Conservation (phyloP, 768 basidiomycete genomes). For the Fistulinella prunicolor region DNA sequence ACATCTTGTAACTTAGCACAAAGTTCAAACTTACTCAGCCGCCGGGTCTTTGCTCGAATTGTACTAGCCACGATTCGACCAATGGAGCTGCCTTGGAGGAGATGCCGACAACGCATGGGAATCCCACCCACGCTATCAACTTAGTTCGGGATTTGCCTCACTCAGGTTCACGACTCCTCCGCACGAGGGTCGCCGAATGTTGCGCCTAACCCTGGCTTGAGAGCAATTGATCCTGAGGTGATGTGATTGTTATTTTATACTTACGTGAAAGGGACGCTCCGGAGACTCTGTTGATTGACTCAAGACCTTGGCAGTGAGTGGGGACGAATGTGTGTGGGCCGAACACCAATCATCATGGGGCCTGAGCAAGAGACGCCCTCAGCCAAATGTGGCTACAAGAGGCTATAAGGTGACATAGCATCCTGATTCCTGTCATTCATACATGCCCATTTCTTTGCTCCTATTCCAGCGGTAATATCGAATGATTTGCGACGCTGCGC, state of each 20-base stretch:
- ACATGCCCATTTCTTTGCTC: not conserved
- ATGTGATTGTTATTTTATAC: not conserved
- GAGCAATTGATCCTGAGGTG: not conserved
- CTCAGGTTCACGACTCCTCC: not conserved
- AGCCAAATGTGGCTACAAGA: slow-evolving; percentile 1
- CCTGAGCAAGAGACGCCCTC: slow-evolving; percentile 3
- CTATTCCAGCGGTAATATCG: slow-evolving; percentile 4
- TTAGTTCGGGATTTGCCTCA: slow-evolving; percentile 1
- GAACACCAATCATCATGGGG: slow-evolving; percentile 16
- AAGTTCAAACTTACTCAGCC: too few species aligned
- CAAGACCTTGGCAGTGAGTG: slow-evolving; percentile 3
- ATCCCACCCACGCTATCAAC: slow-evolving; percentile 13
- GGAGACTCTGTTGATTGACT: not conserved
- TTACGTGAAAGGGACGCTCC: not conserved
- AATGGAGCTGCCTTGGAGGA: too few species aligned
- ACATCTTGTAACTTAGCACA: too few species aligned
- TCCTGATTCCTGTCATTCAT: not conserved
- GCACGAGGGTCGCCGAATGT: not conserved
- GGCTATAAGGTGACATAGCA: slow-evolving; percentile 15
- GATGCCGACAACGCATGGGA: slow-evolving; percentile 10
- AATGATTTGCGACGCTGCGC: slow-evolving; percentile 10
- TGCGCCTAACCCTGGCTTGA: not conserved
- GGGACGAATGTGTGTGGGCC: slow-evolving; percentile 21
- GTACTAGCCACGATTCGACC: too few species aligned
- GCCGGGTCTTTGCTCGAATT: too few species aligned